phyloP scores from a whole-genome alignment of 1,284 basidiomycete genomes.

The Cystobasidium slooffiae region DNA sequence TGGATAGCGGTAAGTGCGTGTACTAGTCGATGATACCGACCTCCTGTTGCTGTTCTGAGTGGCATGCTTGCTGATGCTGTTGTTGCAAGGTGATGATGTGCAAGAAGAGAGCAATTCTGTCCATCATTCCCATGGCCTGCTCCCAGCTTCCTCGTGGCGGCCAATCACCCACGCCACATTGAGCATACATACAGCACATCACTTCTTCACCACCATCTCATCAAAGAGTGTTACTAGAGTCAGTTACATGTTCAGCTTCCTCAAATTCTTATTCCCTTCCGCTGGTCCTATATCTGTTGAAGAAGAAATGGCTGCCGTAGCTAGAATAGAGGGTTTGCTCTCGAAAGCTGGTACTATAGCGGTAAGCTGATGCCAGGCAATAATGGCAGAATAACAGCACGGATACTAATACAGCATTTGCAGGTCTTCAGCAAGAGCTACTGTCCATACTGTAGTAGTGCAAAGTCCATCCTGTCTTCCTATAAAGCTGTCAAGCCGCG shows the following conservation, averaged over 20 bases:
- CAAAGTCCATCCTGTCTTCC: slow-evolving; percentile 9
- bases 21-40: not conserved
- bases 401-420: not conserved
- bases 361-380: not conserved
- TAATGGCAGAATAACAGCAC: too few relatives aligned
- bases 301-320: slow-evolving; percentile 19
- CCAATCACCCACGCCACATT: slow-evolving; percentile 24
- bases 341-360: slow-evolving; percentile 41
- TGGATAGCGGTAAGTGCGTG: not conserved
- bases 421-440: slow-evolving; percentile 37
- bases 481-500: slow-evolving; percentile 37
- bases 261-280: slow-evolving; percentile 30
- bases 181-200: not conserved
- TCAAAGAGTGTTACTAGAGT: not conserved
- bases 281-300: slow-evolving; percentile 8
- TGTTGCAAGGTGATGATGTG: not conserved
- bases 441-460: slow-evolving; percentile 35
- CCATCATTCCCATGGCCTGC: not conserved
- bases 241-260: slow-evolving; percentile 29
- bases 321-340: slow-evolving; percentile 17
- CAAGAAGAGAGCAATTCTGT: not conserved
- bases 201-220: not conserved
- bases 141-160: not conserved
- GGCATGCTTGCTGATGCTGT: slow-evolving; percentile 1
- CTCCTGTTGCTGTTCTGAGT: slow-evolving; percentile 26